Base-by-base conservation (phyloP, 345 rosid genomes). In the Bruguiera sexangula region DNA sequence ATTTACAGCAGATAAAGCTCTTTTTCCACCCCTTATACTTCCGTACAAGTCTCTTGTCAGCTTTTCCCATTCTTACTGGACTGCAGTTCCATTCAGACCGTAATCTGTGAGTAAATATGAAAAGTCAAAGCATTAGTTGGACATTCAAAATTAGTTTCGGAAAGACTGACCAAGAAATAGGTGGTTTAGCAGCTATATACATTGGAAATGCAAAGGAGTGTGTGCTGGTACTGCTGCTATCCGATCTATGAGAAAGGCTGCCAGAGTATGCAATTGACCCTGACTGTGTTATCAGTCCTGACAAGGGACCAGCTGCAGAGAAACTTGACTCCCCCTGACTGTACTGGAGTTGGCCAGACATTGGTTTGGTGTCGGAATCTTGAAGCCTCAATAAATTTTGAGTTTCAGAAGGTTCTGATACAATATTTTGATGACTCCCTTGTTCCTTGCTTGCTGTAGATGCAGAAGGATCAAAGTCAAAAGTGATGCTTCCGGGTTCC, bases 31-130 rank as follows among this genome's bases (percentile, higher is more conserved):
- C 71, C 66, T 81, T 79, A 6, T 78, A 89, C 76, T 87, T 90
- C 67, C 78, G 81, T 31, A 60, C 51, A 52, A 32, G 78, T 67
- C 88, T 87, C 75, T 79, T 76, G 30, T 87, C 91, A 8, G 91
- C 91, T 84, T 87, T 88, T 0, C 82, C 86, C 96, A 95, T 92
- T 75, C 96, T 86, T 58, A 87, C 88, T 0, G 97, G 99, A 78
- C 99, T 95, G 80, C 89, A 81, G 58, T 86, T 89, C 97, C 99
- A 95, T 74, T 95, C 99, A 0, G 91, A 69, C 68, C 92, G 92
- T 71, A 95, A 81, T 81, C 99, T 95, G 61, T 61, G 19, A 32
- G 67, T 11, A 73, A 63, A 31, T 32, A 11, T n/a, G 29, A 6
- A 68, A n/a, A 4, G 10, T 4, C 8, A 37, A 22, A 29, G 58